Evolutionary conservation across 1,139 yeast species (phyloP).

Genomic region (Lodderomyces parapsilosis): DNA sequence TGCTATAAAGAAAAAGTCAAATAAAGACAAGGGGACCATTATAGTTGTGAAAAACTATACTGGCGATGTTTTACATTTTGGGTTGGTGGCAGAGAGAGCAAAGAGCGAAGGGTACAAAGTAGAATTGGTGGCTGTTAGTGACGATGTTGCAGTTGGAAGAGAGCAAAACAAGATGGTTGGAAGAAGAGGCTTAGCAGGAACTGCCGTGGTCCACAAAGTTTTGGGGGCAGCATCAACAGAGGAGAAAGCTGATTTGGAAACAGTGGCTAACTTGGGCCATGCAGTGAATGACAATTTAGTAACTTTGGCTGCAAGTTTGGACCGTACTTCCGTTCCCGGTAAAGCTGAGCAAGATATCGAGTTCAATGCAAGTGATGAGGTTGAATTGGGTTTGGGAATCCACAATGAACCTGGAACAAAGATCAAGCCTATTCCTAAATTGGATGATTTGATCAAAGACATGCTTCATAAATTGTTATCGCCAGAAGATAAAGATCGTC

Average conservation of each 20-base stretch:
- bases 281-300: conserved; percentile 64
- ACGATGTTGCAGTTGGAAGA: conserved; percentile 91
- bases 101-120: conserved; percentile 71
- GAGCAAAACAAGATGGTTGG: conserved; percentile 89
- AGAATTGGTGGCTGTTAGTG: conserved; percentile 74
- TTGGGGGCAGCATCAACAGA: conserved; percentile 65
- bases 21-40: conserved; percentile 61
- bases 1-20: conserved; percentile 61
- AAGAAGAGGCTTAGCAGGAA: conserved; percentile 90
- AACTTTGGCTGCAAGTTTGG: conserved; percentile 87
- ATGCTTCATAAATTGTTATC: conserved; percentile 55
- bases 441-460: conserved; percentile 54
- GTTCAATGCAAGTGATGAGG: conserved; percentile 50
- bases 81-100: conserved; percentile 85
- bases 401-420: conserved; percentile 91
- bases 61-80: conserved; percentile 91
- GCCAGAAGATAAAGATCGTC: conserved; percentile 60
- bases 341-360: conserved; percentile 50
- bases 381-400: conserved; percentile 93
- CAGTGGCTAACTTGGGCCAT: conserved; percentile 63
- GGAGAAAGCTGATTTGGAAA: conserved; percentile 35
- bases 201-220: conserved; percentile 80
- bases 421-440: conserved; percentile 68
- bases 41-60: conserved; percentile 87
- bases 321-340: conserved; percentile 89